Evolutionary conservation across 495 filamentous ascomycete genomes (phyloP).

Genomic region (Talaromyces adpressus): DNA sequence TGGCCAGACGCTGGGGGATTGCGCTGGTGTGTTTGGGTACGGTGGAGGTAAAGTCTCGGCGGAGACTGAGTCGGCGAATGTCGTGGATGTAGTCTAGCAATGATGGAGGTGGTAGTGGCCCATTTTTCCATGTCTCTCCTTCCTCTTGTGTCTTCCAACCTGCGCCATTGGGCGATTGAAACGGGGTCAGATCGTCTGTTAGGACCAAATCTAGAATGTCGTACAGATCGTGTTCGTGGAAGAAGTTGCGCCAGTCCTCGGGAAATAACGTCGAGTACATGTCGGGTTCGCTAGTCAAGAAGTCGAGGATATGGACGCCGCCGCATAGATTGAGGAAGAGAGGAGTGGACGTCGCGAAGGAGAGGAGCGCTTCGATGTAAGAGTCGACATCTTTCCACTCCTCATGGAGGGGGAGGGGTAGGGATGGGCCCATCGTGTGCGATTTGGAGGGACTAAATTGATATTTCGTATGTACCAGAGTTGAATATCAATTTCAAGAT

Average conservation of each 20-base stretch:
- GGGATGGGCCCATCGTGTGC: constrained; percentile 35
- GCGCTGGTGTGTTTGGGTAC: constrained; percentile 27
- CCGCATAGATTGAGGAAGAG: constrained; percentile 87
- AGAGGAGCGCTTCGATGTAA: constrained; percentile 72
- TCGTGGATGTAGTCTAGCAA: constrained; percentile 68
- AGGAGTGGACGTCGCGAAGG: constrained; percentile 64
- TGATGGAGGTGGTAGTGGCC: constrained; percentile 54
- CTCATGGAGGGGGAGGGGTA: constrained; percentile 49
- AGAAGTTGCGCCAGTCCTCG: constrained; percentile 71
- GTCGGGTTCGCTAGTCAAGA: constrained; percentile 79
- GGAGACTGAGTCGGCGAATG: constrained; percentile 63
- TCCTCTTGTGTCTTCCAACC: not conserved
- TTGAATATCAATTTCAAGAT: not conserved
- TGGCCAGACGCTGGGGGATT: constrained; percentile 61
- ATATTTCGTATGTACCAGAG: not conserved
- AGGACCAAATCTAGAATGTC: constrained; percentile 72
- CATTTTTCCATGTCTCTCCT: constrained; percentile 37
- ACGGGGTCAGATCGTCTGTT: constrained; percentile 54
- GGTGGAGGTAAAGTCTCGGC: constrained; percentile 46
- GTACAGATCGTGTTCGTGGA: constrained; percentile 61
- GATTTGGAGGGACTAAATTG: not conserved
- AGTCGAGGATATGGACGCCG: constrained; percentile 91
- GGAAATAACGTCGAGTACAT: constrained; percentile 71
- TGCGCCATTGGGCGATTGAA: constrained; percentile 9
- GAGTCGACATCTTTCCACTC: constrained; percentile 53